phyloP scores from a whole-genome alignment of 192 early-diverging fungal genomes.

The Dimargaris cristalligena region DNA sequence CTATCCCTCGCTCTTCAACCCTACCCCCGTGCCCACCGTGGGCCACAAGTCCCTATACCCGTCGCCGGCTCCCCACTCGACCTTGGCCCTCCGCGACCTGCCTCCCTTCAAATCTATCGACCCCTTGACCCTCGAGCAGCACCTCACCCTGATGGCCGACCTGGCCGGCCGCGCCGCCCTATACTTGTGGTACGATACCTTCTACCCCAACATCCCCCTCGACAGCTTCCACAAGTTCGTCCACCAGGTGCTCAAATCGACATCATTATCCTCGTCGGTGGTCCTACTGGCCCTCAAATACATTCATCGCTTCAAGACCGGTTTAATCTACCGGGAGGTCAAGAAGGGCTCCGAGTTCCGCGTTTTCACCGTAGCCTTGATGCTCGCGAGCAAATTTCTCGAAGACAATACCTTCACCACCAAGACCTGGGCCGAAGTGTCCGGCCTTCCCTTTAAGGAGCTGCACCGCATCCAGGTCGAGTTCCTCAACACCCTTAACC shows the following conservation, averaged over 20 bases:
- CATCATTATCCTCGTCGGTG: slow-evolving; percentile 1
- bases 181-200: slow-evolving; percentile 1
- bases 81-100: background rate
- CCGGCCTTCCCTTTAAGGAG: slow-evolving; percentile 43
- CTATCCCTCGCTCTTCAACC: too few relatives aligned
- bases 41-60: too few relatives aligned
- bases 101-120: background rate
- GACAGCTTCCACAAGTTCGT: background rate
- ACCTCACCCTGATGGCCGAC: background rate
- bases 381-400: slow-evolving; percentile 44
- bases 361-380: slow-evolving; percentile 8
- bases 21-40: too few relatives aligned
- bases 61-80: too few relatives aligned
- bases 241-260: slow-evolving; percentile 3
- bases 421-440: slow-evolving; percentile 63
- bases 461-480: slow-evolving; percentile 64
- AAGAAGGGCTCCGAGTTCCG: slow-evolving; percentile 8
- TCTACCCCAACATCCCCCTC: background rate
- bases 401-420: slow-evolving; percentile 69
- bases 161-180: background rate
- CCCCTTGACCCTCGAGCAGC: background rate
- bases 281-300: background rate
- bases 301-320: background rate
- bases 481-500: slow-evolving; percentile 45
- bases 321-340: background rate